Conservation (phyloP, 2,329 filamentous ascomycete genomes). For the Trichophyton verrucosum region DNA sequence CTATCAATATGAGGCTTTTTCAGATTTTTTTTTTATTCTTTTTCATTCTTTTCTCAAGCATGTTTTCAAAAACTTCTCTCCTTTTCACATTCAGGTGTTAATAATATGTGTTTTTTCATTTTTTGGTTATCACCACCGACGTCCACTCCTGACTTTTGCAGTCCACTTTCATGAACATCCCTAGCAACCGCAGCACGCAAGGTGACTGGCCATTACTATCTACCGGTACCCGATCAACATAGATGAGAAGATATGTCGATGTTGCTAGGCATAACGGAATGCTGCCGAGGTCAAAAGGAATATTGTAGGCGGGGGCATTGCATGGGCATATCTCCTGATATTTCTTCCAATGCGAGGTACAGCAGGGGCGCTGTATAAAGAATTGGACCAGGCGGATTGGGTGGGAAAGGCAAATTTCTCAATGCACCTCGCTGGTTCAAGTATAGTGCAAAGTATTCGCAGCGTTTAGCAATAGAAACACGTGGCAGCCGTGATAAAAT, state of each 20-base stretch:
- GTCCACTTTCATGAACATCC: not conserved
- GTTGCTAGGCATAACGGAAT: not conserved
- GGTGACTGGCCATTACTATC: not conserved
- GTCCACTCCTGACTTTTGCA: not conserved
- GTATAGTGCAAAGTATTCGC: not conserved
- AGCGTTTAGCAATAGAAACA: conserved; percentile 5
- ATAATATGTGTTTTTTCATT: not conserved
- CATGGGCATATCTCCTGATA: not conserved
- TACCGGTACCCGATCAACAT: not conserved
- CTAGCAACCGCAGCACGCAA: not conserved
- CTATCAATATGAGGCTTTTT: not conserved
- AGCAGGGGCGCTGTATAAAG: not conserved
- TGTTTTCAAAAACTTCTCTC: not conserved
- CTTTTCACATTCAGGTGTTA: not conserved
- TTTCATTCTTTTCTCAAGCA: not conserved
- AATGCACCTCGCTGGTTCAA: not conserved
- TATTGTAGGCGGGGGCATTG: not conserved
- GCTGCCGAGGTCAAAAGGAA: not conserved
- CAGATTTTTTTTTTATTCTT: not conserved
- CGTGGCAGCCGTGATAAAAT: not conserved
- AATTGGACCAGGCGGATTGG: not conserved
- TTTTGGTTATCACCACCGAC: not conserved
- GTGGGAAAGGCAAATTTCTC: not conserved
- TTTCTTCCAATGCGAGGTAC: conserved; percentile 3
- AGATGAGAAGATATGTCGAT: not conserved